Evolutionary conservation across 1,139 yeast species (phyloP).

Genomic region (Suhomyces maxii): DNA sequence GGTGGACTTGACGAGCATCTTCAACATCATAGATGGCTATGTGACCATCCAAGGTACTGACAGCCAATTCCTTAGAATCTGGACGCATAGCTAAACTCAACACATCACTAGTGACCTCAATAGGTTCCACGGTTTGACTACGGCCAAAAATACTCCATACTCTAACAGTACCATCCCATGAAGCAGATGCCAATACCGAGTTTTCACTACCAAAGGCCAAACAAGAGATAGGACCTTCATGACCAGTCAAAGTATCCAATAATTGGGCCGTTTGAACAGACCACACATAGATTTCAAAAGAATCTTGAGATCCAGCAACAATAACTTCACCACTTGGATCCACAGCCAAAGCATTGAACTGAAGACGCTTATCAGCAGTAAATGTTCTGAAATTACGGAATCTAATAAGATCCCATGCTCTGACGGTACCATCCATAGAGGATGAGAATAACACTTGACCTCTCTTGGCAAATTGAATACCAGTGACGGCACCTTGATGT

Average conservation of each 20-base stretch:
- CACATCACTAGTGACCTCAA: conserved; percentile 84
- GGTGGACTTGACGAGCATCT: conserved; percentile 75
- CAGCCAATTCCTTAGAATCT: conserved; percentile 88
- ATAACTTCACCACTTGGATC: conserved; percentile 98
- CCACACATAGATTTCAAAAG: conserved; percentile 92
- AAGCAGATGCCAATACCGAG: conserved; percentile 80
- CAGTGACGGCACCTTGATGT: conserved; percentile 87
- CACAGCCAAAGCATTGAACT: conserved; percentile 85
- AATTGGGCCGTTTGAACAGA: conserved; percentile 95
- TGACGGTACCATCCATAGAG: conserved; percentile 92
- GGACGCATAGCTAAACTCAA: conserved; percentile 83
- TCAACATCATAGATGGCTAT: conserved; percentile 81
- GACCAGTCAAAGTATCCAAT: conserved; percentile 85
- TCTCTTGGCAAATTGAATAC: conserved; percentile 77
- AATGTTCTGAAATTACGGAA: conserved; percentile 93
- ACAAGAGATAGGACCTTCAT: conserved; percentile 93
- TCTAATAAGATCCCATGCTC: conserved; percentile 95
- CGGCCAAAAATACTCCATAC: conserved; percentile 92
- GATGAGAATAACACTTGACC: conserved; percentile 91
- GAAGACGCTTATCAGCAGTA: conserved; percentile 86
- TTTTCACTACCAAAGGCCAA: conserved; percentile 83
- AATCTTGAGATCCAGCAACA: conserved; percentile 91
- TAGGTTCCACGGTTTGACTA: conserved; percentile 85
- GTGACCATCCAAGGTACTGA: conserved; percentile 87
- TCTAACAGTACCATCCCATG: conserved; percentile 95